phyloP scores from a whole-genome alignment of 2,329 filamentous ascomycete genomes.

The Sclerotinia spermophila region DNA sequence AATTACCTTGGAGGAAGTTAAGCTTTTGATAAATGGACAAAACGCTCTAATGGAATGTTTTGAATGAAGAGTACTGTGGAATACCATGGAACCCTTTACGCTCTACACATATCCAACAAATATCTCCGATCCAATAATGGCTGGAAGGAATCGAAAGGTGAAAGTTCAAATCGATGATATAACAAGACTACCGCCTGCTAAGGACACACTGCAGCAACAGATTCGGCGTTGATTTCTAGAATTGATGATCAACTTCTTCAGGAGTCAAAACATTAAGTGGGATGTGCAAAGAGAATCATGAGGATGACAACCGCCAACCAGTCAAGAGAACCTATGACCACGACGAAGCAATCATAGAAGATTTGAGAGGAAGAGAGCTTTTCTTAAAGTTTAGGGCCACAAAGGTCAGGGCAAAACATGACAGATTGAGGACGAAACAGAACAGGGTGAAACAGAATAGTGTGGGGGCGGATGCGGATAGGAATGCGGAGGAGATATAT shows the following conservation, averaged over 20 bases:
- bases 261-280: not conserved
- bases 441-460: no score
- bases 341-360: not conserved
- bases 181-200: not conserved
- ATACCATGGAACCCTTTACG: not conserved
- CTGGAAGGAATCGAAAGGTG: not conserved
- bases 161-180: not conserved
- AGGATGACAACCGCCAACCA: not conserved
- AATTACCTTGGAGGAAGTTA: not conserved
- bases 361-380: not conserved
- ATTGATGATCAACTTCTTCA: not conserved
- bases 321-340: not conserved
- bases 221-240: not conserved
- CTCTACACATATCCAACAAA: not conserved
- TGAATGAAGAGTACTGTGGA: not conserved
- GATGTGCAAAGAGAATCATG: not conserved
- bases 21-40: not conserved
- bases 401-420: not conserved
- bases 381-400: not conserved
- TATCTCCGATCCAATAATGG: not conserved
- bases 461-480: not conserved
- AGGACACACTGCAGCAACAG: not conserved
- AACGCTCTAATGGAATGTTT: not conserved
- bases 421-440: not conserved
- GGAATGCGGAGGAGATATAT: no score